These are phyloP conservation scores for Leishmania braziliensis DNA, from an alignment of 208 protist species.

Conservation along the genomic window DNA sequence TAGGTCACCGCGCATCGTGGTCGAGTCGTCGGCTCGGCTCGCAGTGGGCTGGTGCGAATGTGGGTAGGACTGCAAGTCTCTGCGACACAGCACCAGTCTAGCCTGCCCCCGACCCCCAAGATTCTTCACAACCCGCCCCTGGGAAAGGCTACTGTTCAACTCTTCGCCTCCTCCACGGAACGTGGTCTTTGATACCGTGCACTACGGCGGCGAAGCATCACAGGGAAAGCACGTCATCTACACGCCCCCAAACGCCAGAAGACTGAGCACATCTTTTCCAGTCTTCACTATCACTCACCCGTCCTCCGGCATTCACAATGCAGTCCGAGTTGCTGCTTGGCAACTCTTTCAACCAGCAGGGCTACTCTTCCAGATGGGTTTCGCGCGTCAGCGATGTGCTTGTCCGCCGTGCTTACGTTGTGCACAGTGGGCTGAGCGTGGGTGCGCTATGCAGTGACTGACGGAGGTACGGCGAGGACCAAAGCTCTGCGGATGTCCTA, in stretches of 20 bases:
- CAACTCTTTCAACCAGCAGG: conserved; percentile 57
- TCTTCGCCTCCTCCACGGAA: too few relatives aligned
- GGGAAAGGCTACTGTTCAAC: too few relatives aligned
- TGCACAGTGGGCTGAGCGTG: conserved; percentile 64
- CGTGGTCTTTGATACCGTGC: too few relatives aligned
- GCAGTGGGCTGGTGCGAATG: background rate
- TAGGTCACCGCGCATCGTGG: background rate
- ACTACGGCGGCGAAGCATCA: background rate
- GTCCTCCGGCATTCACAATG: conserved; percentile 11
- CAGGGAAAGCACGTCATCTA: background rate
- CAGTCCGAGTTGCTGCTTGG: conserved; percentile 47
- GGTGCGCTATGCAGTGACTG: conserved; percentile 67
- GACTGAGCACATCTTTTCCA: background rate
- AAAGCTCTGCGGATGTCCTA: conserved; percentile 13
- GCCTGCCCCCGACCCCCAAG: background rate
- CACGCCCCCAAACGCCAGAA: background rate
- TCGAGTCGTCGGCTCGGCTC: background rate
- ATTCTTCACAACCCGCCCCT: background rate
- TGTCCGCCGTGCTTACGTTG: conserved; percentile 45
- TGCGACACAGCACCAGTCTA: background rate
- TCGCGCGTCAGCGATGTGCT: conserved; percentile 45
- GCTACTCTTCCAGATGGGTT: conserved; percentile 47
- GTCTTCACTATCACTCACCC: background rate
- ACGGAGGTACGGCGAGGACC: conserved; percentile 37
- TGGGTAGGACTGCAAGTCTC: background rate